phyloP scores from a whole-genome alignment of 202 grass and related monocot species.

The Cymbopogon flexuosus region DNA sequence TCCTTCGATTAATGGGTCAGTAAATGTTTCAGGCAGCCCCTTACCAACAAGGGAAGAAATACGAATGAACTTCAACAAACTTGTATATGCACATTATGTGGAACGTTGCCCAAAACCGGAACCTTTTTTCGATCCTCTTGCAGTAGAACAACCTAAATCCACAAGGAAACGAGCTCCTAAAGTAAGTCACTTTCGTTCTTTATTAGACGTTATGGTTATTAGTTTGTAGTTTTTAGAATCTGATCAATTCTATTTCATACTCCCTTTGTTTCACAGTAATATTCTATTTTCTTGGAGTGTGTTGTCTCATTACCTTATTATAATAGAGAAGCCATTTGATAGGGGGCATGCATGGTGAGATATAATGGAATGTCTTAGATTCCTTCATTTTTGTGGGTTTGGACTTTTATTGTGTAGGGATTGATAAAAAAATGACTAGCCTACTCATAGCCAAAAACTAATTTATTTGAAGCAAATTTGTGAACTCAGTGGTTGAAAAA shows the following conservation, averaged over 20 bases:
- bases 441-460: neutral
- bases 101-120: slow-evolving; percentile 75
- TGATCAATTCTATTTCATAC: neutral
- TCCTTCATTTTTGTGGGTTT: neutral
- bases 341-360: neutral
- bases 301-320: neutral
- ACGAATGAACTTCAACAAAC: slow-evolving; percentile 62
- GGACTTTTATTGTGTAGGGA: neutral
- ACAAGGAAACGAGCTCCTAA: slow-evolving; percentile 59
- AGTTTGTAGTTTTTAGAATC: neutral
- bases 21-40: slow-evolving; percentile 37
- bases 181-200: slow-evolving; percentile 41
- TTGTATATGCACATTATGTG: slow-evolving; percentile 67
- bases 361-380: neutral
- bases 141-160: slow-evolving; percentile 43
- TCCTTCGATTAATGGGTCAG: slow-evolving; percentile 3
- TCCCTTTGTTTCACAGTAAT: neutral
- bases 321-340: neutral
- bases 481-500: slow-evolving; percentile 14
- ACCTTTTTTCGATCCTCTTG: slow-evolving; percentile 53
- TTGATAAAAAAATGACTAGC: slow-evolving; percentile 17
- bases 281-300: neutral
- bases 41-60: slow-evolving; percentile 43
- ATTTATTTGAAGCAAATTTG: neutral
- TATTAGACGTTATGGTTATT: neutral